phyloP scores from a whole-genome alignment of 2,329 filamentous ascomycete species.

The Colletotrichum echinochloae region DNA sequence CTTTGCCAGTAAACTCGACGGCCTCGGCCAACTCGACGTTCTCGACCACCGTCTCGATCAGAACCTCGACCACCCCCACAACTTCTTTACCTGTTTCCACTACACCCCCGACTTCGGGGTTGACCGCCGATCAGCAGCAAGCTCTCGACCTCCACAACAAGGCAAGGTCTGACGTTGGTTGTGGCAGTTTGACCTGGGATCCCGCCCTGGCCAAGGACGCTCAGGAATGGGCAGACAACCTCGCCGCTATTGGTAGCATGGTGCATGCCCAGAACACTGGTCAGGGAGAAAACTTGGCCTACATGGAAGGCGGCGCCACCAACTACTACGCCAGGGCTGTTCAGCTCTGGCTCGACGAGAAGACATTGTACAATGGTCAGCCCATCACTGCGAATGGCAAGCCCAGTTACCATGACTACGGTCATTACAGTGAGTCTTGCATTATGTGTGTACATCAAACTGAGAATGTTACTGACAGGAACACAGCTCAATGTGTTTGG shows the following conservation, averaged over 20 bases:
- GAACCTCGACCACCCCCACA: background rate
- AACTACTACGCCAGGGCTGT: slow-evolving; percentile 8
- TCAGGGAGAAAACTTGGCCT: slow-evolving; percentile 38
- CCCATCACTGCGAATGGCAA: background rate
- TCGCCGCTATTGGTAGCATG: background rate
- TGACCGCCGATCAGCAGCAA: slow-evolving; percentile 7
- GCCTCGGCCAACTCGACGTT: no score
- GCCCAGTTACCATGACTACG: slow-evolving; percentile 11
- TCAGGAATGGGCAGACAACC: slow-evolving; percentile 12
- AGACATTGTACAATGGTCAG: slow-evolving; percentile 14
- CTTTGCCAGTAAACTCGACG: background rate
- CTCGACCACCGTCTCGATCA: background rate
- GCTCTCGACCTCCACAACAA: slow-evolving; percentile 21
- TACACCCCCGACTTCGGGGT: background rate
- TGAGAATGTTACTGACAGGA: background rate
- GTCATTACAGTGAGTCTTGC: slow-evolving; percentile 26
- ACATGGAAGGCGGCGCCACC: background rate
- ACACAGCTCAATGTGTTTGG: slow-evolving; percentile 19
- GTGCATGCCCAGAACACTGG: slow-evolving; percentile 1
- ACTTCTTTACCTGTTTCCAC: background rate
- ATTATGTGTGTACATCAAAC: no score
- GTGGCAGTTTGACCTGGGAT: slow-evolving; percentile 2
- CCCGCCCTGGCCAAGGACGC: background rate
- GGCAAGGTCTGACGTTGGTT: background rate
- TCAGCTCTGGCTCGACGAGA: slow-evolving; percentile 35